phyloP scores from a whole-genome alignment of 2,329 filamentous ascomycete genomes.

The Alternaria infectoria region DNA sequence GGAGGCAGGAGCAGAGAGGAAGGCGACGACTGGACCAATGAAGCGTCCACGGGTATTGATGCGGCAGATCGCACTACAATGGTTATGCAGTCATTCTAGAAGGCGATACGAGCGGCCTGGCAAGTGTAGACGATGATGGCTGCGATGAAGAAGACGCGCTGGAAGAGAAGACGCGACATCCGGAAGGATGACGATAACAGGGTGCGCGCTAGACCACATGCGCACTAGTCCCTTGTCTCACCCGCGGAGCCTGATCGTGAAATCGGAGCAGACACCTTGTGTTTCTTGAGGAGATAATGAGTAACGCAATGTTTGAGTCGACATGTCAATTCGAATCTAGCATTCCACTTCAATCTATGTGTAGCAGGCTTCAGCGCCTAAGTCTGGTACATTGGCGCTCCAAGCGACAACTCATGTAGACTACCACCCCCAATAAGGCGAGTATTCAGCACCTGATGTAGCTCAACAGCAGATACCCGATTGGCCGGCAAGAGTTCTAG shows the following conservation, averaged over 20 bases:
- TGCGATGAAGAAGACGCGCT: background rate
- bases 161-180: background rate
- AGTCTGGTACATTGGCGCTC: background rate
- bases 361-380: rapidly evolving
- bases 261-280: background rate
- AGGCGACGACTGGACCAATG: rapidly evolving
- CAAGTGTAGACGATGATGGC: no score
- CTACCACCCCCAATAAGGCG: background rate
- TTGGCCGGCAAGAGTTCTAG: background rate
- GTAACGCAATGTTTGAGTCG: background rate
- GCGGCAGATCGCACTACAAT: no score
- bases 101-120: no score
- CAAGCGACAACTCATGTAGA: background rate
- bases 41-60: background rate
- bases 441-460: background rate
- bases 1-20: background rate
- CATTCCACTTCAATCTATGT: background rate
- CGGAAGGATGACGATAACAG: background rate
- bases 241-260: background rate
- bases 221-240: background rate
- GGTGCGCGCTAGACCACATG: background rate
- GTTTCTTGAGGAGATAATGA: background rate
- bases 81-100: no score
- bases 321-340: background rate
- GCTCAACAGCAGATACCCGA: background rate